Percentiles rank a stretch among this genome's conserved stretches.
Conservation (phyloP, 257 asterid species). For the Solanum paucissectum region DNA sequence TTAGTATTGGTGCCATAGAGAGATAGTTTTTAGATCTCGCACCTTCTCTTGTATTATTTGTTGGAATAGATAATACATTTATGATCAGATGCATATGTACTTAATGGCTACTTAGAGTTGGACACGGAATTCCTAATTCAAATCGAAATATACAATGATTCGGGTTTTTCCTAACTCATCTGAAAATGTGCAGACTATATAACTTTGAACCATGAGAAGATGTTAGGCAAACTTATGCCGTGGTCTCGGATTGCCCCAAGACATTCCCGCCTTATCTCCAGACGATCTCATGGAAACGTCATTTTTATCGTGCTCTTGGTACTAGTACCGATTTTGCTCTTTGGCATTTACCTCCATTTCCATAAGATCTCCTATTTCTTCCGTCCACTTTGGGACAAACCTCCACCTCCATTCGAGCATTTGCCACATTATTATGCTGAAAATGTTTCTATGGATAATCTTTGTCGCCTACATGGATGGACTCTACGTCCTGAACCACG, state of each 20-base stretch:
- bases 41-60: background rate
- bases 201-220: slow-evolving; percentile 19
- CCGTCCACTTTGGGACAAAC: slow-evolving; percentile 91
- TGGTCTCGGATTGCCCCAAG: slow-evolving; percentile 47
- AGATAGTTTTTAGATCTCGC: background rate
- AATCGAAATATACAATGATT: background rate
- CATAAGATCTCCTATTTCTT: slow-evolving; percentile 68
- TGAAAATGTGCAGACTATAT: slow-evolving; percentile 22
- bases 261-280: slow-evolving; percentile 26
- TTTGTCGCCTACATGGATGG: slow-evolving; percentile 87
- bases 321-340: slow-evolving; percentile 28
- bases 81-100: background rate
- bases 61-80: background rate
- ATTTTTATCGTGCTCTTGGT: slow-evolving; percentile 30
- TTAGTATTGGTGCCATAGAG: background rate
- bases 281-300: slow-evolving; percentile 25
- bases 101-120: background rate
- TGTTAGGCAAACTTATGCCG: slow-evolving; percentile 2
- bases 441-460: slow-evolving; percentile 66
- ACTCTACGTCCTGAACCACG: slow-evolving; percentile 67
- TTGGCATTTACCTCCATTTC: slow-evolving; percentile 24
- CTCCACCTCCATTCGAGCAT: slow-evolving; percentile 54
- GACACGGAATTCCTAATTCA: background rate
- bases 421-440: slow-evolving; percentile 88
- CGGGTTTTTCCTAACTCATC: background rate